Evolutionary conservation across 352 stramenopile species (phyloP), one percentile per base, ranked within the genome.

Genomic region (Phytophthora vignae): DNA sequence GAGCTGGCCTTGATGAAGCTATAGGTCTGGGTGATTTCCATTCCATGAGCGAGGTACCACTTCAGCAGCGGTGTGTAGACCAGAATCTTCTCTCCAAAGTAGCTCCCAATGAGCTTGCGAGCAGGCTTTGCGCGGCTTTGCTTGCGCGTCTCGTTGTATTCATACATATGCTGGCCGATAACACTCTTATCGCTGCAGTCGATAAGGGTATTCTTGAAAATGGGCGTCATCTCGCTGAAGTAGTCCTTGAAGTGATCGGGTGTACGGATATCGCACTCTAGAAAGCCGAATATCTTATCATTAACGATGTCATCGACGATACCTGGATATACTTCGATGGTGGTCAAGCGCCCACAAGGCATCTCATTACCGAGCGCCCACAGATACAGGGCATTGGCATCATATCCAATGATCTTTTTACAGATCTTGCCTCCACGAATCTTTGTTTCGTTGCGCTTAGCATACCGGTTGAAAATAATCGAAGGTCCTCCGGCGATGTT

Each of bases 51-150:
- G 5, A 84, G 11, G 29, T 84, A 84, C 74, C 77, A 84, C 11
- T 78, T 80, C 0, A 84, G 31, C 12, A 80, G 27, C 5, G 74
- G 70, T 2, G 71, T 57, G 25, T 82, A 82, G 6, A 85, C 74
- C 0, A 85, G 57, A 33, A 77, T 81, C 17, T 71, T 54, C 11
- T 70, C 63, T 4, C 71, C 77, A 55, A 83, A 83, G 49, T 78
- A 83, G 15, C 54, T 70, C n/a, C 72, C 64, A 27, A 82, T 78
- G 0, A 82, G 52, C 48, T 82, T 83, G 1, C 25, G 40, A 55
- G 48, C 31, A 3, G 55, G 33, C 54, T 69, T 53, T 8, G 58
- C 55, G 2, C 78, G 11, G 71, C 22, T 81, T 22, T 33, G 21
- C 21, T 36, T 36, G 15, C 50, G 31, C 5, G 1, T 0, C 22